Evolutionary conservation across 257 asterid species (phyloP).

Genomic region (Fraxinus quadrangulata): DNA sequence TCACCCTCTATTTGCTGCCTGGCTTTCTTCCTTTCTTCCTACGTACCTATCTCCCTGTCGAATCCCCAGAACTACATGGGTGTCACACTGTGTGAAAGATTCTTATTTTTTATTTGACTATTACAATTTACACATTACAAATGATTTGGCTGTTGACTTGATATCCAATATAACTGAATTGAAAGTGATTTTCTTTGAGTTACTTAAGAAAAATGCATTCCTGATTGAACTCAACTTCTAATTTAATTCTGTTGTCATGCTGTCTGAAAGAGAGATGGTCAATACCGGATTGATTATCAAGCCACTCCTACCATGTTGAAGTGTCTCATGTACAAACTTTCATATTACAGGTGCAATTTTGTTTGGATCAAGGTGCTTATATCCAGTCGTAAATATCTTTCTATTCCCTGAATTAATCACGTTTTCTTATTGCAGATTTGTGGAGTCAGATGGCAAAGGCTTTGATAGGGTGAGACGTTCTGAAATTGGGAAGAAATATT

Average conservation of each 20-base stretch:
- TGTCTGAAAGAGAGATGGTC: conserved; percentile 86
- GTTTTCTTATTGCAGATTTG: conserved; percentile 60
- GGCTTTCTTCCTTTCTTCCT: no score
- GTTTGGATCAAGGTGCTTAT: conserved; percentile 10
- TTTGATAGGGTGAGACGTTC: conserved; percentile 92
- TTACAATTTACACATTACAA: neutral
- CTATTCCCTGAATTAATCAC: neutral
- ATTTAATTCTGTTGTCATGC: conserved; percentile 26
- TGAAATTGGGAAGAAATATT: conserved; percentile 92
- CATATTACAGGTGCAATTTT: conserved; percentile 78
- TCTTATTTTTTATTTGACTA: neutral
- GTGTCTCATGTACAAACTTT: conserved; percentile 94
- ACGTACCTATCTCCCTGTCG: no score
- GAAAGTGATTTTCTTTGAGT: neutral
- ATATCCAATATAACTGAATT: neutral
- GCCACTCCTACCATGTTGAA: conserved; percentile 98
- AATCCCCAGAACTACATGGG: neutral
- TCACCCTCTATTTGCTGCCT: no score
- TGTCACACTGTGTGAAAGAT: neutral
- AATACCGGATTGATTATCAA: conserved; percentile 88
- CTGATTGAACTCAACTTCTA: conserved; percentile 5
- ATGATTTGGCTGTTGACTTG: neutral
- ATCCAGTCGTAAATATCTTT: neutral
- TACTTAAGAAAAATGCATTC: conserved; percentile 7
- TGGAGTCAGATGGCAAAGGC: conserved; percentile 94